Base-by-base conservation (phyloP, 169 alveolate species). In the Eimeria sp. region DNA sequence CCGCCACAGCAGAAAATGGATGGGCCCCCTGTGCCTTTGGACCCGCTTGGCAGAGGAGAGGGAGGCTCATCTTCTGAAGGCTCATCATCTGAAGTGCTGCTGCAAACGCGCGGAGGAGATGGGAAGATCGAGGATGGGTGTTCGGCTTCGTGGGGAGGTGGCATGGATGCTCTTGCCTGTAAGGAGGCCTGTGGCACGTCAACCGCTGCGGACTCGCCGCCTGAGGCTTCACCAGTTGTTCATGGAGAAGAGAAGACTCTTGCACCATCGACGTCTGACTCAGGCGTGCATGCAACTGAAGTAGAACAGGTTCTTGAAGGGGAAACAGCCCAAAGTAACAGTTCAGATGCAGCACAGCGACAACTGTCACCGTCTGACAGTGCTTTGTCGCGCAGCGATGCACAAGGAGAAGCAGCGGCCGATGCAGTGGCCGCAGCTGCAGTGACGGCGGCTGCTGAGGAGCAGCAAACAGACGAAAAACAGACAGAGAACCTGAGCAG, bases 401-500 rank as follows among this genome's bases (percentile, higher is more conserved):
- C 72, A 30, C 37, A 43, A 13, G 56, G 33, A 9, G 60, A 58
- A 52, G 43, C 27, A 13, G 54, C 58, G 9, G 37, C 14, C 37
- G 90, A 83, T 58, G 76, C 77, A 37, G 58, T 83, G 56, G 90
- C 90, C 14, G 33, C 60, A 30, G 77, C 90, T 33, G 90, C 16
- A 6, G 90, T 30, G 76, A 30, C 90, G 54, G 30, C 56, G 58
- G 56, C 90, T 11, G 56, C 25, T 83, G 90, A 58, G 76, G 30
- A 74, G 30, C 62, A 8, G 14, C 8, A 27, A 11, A 83, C 56
- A 16, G 33, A 54, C 20, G 74, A 14, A 33, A 40, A 54, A 4
- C 37, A 16, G 25, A 4, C 37, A 37, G 90, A 83, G 23, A 37
- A 43, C 46, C 80, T 4, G 6, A 11, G 37, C 4, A 54, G 64